Conservation (phyloP, 2,329 filamentous ascomycete species). For the Neurospora crassa region DNA sequence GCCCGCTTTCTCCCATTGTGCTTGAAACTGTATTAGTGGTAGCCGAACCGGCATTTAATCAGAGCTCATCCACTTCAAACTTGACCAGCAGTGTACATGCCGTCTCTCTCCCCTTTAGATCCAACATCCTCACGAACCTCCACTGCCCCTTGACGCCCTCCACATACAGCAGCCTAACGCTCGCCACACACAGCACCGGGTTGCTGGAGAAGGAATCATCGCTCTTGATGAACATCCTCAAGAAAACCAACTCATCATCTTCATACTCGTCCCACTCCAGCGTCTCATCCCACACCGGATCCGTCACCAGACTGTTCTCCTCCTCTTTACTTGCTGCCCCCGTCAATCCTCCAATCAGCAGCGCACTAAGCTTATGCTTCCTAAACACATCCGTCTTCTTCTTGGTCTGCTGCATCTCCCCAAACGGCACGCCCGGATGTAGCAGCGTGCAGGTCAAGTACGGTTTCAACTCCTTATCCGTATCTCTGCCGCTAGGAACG, state of each 20-base stretch:
- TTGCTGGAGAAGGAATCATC: slow-evolving; percentile 55
- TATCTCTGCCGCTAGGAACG: slow-evolving; percentile 36
- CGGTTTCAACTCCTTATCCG: slow-evolving; percentile 44
- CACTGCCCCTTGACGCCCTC: slow-evolving; percentile 35
- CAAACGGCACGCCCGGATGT: slow-evolving; percentile 42
- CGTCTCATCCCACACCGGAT: slow-evolving; percentile 57
- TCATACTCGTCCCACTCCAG: slow-evolving; percentile 57
- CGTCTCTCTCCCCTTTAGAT: slow-evolving; percentile 55
- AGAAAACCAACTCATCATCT: slow-evolving; percentile 55
- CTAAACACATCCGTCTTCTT: slow-evolving; percentile 52
- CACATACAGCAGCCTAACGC: slow-evolving; percentile 50
- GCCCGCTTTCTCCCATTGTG: neutral
- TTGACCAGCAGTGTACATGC: slow-evolving; percentile 51
- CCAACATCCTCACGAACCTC: slow-evolving; percentile 55
- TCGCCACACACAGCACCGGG: slow-evolving; percentile 50
- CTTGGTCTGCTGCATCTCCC: slow-evolving; percentile 45
- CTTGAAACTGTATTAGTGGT: no score
- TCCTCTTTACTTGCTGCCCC: slow-evolving; percentile 36
- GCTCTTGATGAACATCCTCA: slow-evolving; percentile 57
- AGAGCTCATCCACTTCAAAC: slow-evolving; percentile 42
- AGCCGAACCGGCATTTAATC: neutral
- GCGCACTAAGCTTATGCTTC: slow-evolving; percentile 35
- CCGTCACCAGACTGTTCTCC: slow-evolving; percentile 43
- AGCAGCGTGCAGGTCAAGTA: slow-evolving; percentile 58
- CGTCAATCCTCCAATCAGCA: slow-evolving; percentile 35